Evolutionary conservation across 2,329 filamentous ascomycete species (phyloP).

Genomic region (Stachybotrys chlorohalonatus): DNA sequence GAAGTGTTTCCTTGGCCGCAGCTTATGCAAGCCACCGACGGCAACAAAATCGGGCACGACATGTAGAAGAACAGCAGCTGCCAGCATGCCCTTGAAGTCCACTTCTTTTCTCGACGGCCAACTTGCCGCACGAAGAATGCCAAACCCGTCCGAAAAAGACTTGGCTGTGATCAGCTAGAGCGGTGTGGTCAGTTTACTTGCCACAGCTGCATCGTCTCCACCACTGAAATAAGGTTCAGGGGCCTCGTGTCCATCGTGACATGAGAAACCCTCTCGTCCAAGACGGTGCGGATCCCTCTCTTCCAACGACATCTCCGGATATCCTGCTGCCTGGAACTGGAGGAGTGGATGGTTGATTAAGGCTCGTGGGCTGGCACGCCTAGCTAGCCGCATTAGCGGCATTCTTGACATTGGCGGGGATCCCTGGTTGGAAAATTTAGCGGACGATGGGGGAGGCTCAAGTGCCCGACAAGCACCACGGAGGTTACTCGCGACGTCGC

Average conservation of each 20-base stretch:
- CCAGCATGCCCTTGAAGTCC: too few relatives aligned
- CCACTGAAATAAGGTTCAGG: neutral
- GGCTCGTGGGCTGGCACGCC: neutral
- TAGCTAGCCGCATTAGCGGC: neutral
- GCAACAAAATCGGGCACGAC: neutral
- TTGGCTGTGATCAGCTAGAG: neutral
- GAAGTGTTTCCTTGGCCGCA: neutral
- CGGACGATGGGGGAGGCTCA: neutral
- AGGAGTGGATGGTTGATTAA: neutral
- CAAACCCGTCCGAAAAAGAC: too few relatives aligned
- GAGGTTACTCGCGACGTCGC: too few relatives aligned
- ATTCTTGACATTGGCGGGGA: neutral
- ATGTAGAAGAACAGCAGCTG: too few relatives aligned
- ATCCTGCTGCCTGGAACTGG: neutral
- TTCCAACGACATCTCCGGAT: neutral
- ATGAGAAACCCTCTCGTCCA: neutral
- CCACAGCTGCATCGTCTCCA: neutral
- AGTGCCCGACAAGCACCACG: neutral
- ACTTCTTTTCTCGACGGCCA: too few relatives aligned
- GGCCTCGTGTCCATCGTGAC: neutral
- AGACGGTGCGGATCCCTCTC: neutral
- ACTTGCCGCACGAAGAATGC: too few relatives aligned
- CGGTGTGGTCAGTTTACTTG: neutral
- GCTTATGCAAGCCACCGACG: neutral
- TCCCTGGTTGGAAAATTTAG: neutral